Evolutionary conservation across 768 basidiomycete genomes (phyloP).

Genomic region (Mycena vitilis): DNA sequence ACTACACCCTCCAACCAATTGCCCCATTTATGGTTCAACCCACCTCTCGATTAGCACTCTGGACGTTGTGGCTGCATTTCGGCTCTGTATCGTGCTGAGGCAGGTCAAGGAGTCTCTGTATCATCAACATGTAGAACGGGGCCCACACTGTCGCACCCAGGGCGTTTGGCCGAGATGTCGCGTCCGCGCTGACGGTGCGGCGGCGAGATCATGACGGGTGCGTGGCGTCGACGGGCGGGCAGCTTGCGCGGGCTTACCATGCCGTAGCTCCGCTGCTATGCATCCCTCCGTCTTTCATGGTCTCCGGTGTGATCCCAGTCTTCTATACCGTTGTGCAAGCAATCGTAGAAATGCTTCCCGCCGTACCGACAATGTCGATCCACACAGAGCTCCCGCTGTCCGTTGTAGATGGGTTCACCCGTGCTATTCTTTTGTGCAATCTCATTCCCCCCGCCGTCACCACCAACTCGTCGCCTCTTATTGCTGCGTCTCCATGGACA

Average conservation of each 20-base stretch:
- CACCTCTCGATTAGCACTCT: conserved; percentile 66
- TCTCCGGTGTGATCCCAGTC: conserved; percentile 72
- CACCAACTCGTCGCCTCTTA: conserved; percentile 57
- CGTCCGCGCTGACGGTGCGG: conserved; percentile 73
- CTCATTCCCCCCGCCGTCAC: conserved; percentile 79
- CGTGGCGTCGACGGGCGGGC: conserved; percentile 37
- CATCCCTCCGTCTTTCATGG: conserved; percentile 81
- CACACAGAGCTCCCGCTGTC: conserved; percentile 78
- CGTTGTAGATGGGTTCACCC: conserved; percentile 81
- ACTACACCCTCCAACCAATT: conserved; percentile 66
- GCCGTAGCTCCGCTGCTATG: conserved; percentile 70
- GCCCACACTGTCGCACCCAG: conserved; percentile 53
- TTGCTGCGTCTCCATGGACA: conserved; percentile 80
- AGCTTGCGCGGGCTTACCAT: conserved; percentile 21
- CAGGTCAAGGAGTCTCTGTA: conserved; percentile 69
- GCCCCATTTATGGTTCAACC: conserved; percentile 76
- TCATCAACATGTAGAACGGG: conserved; percentile 57
- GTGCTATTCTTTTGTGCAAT: conserved; percentile 82
- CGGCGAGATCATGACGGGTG: conserved; percentile 79
- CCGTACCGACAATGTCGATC: conserved; percentile 61
- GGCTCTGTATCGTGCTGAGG: conserved; percentile 76
- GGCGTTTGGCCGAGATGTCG: conserved; percentile 68
- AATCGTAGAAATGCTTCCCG: conserved; percentile 70
- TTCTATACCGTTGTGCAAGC: conserved; percentile 74
- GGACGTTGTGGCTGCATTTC: conserved; percentile 74